Evolutionary conservation across 2,329 filamentous ascomycete genomes (phyloP), one percentile per base, ranked within the genome.

Genomic region (Plectosphaerella cucumerina): DNA sequence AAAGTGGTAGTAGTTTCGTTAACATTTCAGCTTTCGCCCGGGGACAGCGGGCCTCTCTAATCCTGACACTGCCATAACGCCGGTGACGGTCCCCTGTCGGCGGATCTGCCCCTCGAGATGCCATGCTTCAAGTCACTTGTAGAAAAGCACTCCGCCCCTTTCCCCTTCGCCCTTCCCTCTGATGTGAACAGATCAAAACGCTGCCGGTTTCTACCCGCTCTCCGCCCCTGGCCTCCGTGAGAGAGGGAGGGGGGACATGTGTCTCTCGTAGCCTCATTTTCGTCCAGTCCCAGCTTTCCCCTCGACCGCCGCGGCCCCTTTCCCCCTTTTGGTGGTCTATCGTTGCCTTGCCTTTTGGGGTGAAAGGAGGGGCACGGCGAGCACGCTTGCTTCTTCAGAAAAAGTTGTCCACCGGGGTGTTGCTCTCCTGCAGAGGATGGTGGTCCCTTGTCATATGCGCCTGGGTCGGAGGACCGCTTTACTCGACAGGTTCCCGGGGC

Each of bases 401-500:
- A 31, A 31, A 31, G 12, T 10, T 10, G 26, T 31, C 26, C 26
- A 31, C 26, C 3, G 26, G 26, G 26, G 26, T 31, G 26, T 31
- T 31, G 26, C 26, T 31, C 26, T 31, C n/a, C 8, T 31, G 26
- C 26, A 31, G 26, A 31, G 26, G 26, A 31, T 31, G 8, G 26
- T 31, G 26, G 26, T 31, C 26, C 26, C 23, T 31, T 9, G 9
- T 31, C 26, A 11, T 31, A 31, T 31, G 26, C 26, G 26, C 26
- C 26, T 31, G 12, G 26, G 26, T 31, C 6, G 26, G 12, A n/a
- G 47, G 59, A 50, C 59, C 55, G 15, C 48, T 58, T 55, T 70
- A 71, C 57, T 70, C 66, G 37, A 60, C 55, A 50, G 66, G 65
- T 61, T 75, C 70, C 53, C 66, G 60, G 44, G 71, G 72, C 62